Evolutionary conservation across 78 protist species (phyloP), one percentile per base, ranked within the genome.

Genomic region (Dictyostelium intermedium): DNA sequence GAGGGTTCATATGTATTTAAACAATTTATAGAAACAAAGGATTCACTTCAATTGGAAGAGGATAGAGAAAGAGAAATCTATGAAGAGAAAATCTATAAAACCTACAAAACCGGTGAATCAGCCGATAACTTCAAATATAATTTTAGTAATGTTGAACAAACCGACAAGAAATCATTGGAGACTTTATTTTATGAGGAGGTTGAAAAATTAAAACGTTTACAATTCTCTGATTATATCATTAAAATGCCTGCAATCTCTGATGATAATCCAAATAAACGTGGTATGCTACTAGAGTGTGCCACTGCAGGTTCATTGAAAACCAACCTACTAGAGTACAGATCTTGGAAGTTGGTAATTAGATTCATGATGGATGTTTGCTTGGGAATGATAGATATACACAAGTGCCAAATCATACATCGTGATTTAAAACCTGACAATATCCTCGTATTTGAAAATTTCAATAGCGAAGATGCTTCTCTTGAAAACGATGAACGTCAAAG

Each of bases 401-500:
- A 14, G 27, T 39, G 53, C 30, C 35, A 27, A 18, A 50, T 84
- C 3, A 91, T 91, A n/a, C 97, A 95, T 53, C 41, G 97, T 27
- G 97, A 95, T 27, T 50, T 95, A 16, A 95, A 95, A 43, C 97
- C 97, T 4, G 97, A 95, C 25, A 95, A 95, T 43, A 69, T 97
- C 35, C 89, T 99, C 1, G 35, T 82, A 16, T 82, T 82, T 60
- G 32, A 69, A 50, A 56, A 41, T 37, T 27, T 23, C 41, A 30
- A 27, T 74, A 23, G 74, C 11, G 10, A 0, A 2, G 66, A 56
- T 20, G 66, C 66, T 56, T 56, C 66, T 0, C 25, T 20, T 56
- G 66, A 56, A 56, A 56, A 56, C 20, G 66, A 56, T 56, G 74
- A 72, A 72, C 35, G 45, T 32, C 23, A 16, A 6, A 35, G 35